Evolutionary conservation across 1,139 yeast genomes (phyloP).

Genomic region (Debaryomycetaceae sp.): DNA sequence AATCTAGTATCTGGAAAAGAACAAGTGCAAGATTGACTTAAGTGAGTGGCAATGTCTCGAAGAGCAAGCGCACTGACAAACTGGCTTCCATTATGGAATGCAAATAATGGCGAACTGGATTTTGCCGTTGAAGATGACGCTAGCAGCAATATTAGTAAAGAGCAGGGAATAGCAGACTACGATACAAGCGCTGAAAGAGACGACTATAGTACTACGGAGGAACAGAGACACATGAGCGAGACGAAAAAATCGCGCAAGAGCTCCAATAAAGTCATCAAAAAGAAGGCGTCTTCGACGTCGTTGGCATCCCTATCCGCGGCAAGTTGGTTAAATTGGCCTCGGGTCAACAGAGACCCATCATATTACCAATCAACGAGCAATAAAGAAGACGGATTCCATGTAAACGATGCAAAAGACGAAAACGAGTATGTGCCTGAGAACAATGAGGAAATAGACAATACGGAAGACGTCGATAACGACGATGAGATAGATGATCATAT

Average conservation of each 20-base stretch:
- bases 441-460: conserved; percentile 17
- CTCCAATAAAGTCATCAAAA: conserved; percentile 5
- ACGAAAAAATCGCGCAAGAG: not conserved
- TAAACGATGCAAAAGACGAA: conserved; percentile 8
- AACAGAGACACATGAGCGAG: not conserved
- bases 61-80: conserved; percentile 4
- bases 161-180: not conserved
- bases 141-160: not conserved
- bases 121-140: not conserved
- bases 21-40: not conserved
- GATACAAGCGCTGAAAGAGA: not conserved
- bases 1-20: no score
- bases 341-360: conserved; percentile 3
- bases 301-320: conserved; percentile 18
- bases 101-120: conserved; percentile 1
- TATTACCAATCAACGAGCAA: not conserved
- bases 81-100: conserved; percentile 9
- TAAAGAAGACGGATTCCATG: conserved; percentile 5
- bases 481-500: conserved; percentile 37
- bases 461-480: conserved; percentile 25
- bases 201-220: not conserved
- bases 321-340: conserved; percentile 18
- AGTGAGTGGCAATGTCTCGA: conserved; percentile 1
- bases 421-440: conserved; percentile 10
- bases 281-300: conserved; percentile 17